Conservation (phyloP, 768 basidiomycete genomes). For the Lentinula guzmanii region DNA sequence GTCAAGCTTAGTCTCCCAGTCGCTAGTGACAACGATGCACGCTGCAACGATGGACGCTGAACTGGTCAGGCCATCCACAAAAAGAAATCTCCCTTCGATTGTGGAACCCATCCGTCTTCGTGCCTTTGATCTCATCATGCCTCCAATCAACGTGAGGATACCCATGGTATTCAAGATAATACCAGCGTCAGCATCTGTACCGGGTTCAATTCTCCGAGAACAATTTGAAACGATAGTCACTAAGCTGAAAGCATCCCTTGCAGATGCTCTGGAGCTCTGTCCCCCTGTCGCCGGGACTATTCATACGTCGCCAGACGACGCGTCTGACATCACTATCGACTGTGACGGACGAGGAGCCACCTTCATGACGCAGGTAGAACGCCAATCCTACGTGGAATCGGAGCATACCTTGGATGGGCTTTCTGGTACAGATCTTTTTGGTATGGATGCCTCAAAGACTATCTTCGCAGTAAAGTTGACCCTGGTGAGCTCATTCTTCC, state of each 20-base stretch:
- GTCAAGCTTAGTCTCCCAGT: background rate
- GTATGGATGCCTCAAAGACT: background rate
- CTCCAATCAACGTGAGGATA: background rate
- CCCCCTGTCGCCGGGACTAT: slow-evolving; percentile 1
- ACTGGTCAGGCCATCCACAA: slow-evolving; percentile 1
- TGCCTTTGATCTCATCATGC: slow-evolving; percentile 2
- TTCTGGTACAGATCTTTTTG: background rate
- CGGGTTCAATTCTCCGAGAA: background rate
- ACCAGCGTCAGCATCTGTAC: background rate
- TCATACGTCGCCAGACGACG: background rate
- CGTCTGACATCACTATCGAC: background rate
- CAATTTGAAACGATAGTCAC: background rate
- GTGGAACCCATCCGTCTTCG: background rate
- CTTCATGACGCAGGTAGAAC: background rate
- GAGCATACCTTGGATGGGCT: background rate
- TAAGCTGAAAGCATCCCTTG: background rate
- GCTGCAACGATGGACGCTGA: background rate
- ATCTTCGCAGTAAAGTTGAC: slow-evolving; percentile 1
- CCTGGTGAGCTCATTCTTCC: background rate
- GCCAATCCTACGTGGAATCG: background rate
- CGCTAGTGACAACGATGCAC: no score
- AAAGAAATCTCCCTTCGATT: background rate
- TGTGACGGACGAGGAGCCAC: slow-evolving; percentile 3
- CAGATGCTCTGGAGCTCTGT: slow-evolving; percentile 2
- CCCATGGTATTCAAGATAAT: background rate